phyloP scores from a whole-genome alignment of 768 basidiomycete genomes.

The Sarcomyxa edulis region DNA sequence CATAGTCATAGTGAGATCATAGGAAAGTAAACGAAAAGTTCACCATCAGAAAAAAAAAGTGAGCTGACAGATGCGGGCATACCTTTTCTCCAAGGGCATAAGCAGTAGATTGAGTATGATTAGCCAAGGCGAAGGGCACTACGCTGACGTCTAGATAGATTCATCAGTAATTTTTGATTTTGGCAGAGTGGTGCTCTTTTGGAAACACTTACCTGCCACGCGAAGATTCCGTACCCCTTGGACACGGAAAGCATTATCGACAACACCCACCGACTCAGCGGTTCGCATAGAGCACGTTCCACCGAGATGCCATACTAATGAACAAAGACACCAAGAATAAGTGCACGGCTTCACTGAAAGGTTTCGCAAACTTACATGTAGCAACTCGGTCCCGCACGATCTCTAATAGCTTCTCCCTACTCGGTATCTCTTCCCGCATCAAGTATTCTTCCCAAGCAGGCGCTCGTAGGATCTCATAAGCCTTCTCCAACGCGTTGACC shows the following conservation, averaged over 20 bases:
- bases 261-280: not conserved
- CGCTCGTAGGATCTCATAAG: constrained; percentile 1
- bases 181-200: not conserved
- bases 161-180: not conserved
- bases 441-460: constrained; percentile 2
- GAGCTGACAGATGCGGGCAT: too few relatives aligned
- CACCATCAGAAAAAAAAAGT: too few relatives aligned
- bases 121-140: constrained; percentile 1
- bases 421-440: not conserved
- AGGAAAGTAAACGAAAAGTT: too few relatives aligned
- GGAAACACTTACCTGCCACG: constrained; percentile 1
- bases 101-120: constrained; percentile 2
- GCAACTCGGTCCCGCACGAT: constrained; percentile 1
- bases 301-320: constrained; percentile 5
- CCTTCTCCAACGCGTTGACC: not conserved
- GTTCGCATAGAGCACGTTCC: constrained; percentile 5
- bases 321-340: too few relatives aligned
- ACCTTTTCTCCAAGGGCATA: constrained; percentile 7
- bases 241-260: constrained; percentile 1
- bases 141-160: constrained; percentile 2
- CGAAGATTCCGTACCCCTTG: not conserved
- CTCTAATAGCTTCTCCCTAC: not conserved
- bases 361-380: not conserved
- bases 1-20: too few relatives aligned
- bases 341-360: too few relatives aligned